Percentiles rank a stretch among this genome's conserved stretches.
These are phyloP conservation scores for Phaeotremella skinneri DNA, from an alignment of 768 basidiomycete species.

Conservation along the genomic window DNA sequence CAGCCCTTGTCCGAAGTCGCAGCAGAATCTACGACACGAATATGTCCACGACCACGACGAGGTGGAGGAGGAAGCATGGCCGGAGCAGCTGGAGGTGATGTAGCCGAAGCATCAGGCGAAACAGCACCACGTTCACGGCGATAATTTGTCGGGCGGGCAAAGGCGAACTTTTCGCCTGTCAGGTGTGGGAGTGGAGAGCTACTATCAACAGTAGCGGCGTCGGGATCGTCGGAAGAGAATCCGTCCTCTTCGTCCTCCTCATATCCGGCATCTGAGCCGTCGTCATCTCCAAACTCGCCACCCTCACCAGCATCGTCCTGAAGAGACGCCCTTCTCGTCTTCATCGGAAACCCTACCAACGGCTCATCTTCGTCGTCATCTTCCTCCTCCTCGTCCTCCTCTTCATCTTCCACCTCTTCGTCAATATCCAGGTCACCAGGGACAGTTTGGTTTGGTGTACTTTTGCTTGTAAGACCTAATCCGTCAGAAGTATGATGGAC, in stretches of 20 bases:
- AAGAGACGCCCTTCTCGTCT: neutral
- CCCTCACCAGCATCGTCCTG: too few relatives aligned
- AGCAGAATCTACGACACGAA: slow-evolving; percentile 2
- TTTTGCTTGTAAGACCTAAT: neutral
- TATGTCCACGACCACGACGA: slow-evolving; percentile 16
- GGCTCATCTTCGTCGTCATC: neutral
- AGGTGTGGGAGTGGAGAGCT: neutral
- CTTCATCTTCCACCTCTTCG: slow-evolving; percentile 16
- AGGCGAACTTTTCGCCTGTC: slow-evolving; percentile 21
- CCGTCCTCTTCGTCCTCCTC: slow-evolving; percentile 40
- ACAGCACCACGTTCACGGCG: slow-evolving; percentile 9
- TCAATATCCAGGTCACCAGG: slow-evolving; percentile 17
- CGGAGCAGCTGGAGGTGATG: slow-evolving; percentile 25
- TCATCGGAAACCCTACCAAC: neutral
- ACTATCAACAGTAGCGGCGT: neutral
- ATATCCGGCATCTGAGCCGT: slow-evolving; percentile 31
- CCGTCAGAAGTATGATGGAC: slow-evolving; percentile 6
- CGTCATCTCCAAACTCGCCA: slow-evolving; percentile 14
- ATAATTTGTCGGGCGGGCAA: slow-evolving; percentile 40
- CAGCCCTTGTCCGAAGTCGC: neutral
- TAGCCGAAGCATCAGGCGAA: slow-evolving; percentile 3
- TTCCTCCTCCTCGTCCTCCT: neutral
- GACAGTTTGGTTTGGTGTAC: neutral
- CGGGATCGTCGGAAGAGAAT: slow-evolving; percentile 23
- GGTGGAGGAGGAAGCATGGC: slow-evolving; percentile 31